Conservation (phyloP, 768 basidiomycete species). For the Termitomyces eurrhizus region DNA sequence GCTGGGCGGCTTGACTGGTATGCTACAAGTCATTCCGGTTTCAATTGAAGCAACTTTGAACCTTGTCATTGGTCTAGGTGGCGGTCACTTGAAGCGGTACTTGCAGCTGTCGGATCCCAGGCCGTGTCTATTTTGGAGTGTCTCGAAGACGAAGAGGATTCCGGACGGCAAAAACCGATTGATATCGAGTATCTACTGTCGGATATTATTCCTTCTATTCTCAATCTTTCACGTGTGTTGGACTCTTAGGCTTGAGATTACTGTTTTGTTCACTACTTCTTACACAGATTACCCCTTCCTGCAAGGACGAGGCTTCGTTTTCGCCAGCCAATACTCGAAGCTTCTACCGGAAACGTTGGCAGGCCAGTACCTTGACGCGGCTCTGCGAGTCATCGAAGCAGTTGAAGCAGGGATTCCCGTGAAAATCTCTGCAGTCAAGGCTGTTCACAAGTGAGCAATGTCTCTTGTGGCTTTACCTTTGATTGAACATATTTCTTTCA, state of each 20-base stretch:
- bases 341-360: slow-evolving; percentile 69
- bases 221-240: slow-evolving; percentile 63
- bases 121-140: slow-evolving; percentile 72
- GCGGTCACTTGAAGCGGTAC: slow-evolving; percentile 83
- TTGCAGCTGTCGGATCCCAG: slow-evolving; percentile 80
- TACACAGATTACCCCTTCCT: slow-evolving; percentile 80
- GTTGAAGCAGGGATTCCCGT: slow-evolving; percentile 72
- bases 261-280: not conserved
- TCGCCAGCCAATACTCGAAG: slow-evolving; percentile 84
- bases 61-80: slow-evolving; percentile 54
- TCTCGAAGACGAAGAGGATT: slow-evolving; percentile 70
- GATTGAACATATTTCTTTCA: slow-evolving; percentile 22
- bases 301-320: slow-evolving; percentile 92
- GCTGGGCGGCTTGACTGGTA: slow-evolving; percentile 63
- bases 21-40: slow-evolving; percentile 12
- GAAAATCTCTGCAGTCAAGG: slow-evolving; percentile 92
- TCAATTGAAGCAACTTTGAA: not conserved
- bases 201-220: slow-evolving; percentile 73
- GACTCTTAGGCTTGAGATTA: not conserved
- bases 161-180: slow-evolving; percentile 60
- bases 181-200: slow-evolving; percentile 76
- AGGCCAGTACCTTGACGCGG: slow-evolving; percentile 83
- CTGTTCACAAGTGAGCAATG: slow-evolving; percentile 77
- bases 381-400: slow-evolving; percentile 81
- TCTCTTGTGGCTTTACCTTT: not conserved